Evolutionary conservation across 1,284 basidiomycete species (phyloP), one percentile per base, ranked within the genome.

Genomic region (Ganoderma multipileum): DNA sequence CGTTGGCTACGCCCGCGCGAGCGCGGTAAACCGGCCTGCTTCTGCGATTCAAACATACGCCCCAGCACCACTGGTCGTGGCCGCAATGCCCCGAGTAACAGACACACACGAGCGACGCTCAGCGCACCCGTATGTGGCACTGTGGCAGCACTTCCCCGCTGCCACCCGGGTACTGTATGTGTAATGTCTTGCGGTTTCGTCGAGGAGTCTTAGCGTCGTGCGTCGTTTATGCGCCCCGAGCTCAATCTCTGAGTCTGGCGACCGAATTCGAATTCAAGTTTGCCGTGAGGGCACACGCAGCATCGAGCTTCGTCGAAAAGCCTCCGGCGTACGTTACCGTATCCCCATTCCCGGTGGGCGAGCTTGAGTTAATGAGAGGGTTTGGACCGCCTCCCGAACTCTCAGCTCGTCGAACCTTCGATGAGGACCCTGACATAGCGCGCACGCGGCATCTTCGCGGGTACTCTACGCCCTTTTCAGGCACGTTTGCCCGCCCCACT

Each of bases 61-160:
- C 52, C 26, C 30, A 33, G 28, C 52, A 28, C 26, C 52, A 55
- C 52, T 30, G 26, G 28, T 9, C 52, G 52, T 28, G 52, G 14
- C 52, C 30, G 30, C 28, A 5, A 14, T 30, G 52, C 52, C 52
- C 30, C 28, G 28, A 55, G 28, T 33, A 55, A 18, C 52, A 55
- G 52, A 30, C 14, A 39, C 36, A 36, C 38, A 28, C 52, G 52
- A 30, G 30, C 52, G 30, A 33, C 52, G 30, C 52, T 55, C 52
- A 55, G 52, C 28, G 52, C 52, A 55, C 47, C 47, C 47, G 23
- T 23, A 50, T 50, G 47, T 50, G 47, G 52, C 52, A 55, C 26
- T 50, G 47, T 50, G 47, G 52, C 52, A 55, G 52, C 2, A 16
- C 12, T 28, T 55, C 14, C 16, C 52, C 52, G 52, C 52, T 55